Percentiles rank a stretch among this genome's conserved stretches.
phyloP scores from a whole-genome alignment of 192 early-diverging fungal species.

The Mortierella claussenii region DNA sequence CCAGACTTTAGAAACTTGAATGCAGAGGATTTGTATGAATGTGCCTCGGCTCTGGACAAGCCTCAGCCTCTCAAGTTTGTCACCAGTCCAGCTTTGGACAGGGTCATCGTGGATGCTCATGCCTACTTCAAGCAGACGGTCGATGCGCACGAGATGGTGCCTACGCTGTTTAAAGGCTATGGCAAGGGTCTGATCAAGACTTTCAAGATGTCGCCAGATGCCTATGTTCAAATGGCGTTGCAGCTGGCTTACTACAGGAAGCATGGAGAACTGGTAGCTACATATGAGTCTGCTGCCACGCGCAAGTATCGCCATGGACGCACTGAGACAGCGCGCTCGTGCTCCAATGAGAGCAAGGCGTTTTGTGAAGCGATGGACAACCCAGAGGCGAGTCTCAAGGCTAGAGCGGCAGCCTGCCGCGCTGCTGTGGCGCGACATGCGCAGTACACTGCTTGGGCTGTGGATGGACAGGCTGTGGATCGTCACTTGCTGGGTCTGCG shows the following conservation, averaged over 20 bases:
- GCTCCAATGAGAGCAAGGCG: slow-evolving; percentile 73
- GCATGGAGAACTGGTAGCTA: slow-evolving; percentile 70
- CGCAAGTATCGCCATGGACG: slow-evolving; percentile 86
- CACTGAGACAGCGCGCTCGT: slow-evolving; percentile 88
- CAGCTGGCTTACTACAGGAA: slow-evolving; percentile 87
- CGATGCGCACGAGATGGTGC: slow-evolving; percentile 67
- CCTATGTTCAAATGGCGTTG: slow-evolving; percentile 88
- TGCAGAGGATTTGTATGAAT: slow-evolving; percentile 44
- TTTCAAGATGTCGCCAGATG: slow-evolving; percentile 76
- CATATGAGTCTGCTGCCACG: slow-evolving; percentile 89
- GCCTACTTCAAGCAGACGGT: slow-evolving; percentile 75
- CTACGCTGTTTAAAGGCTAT: slow-evolving; percentile 78
- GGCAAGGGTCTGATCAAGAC: slow-evolving; percentile 64
- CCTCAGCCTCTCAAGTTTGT: slow-evolving; percentile 70
- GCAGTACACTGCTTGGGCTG: slow-evolving; percentile 72
- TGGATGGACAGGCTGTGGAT: slow-evolving; percentile 84
- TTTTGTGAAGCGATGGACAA: slow-evolving; percentile 78
- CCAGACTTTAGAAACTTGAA: slow-evolving; percentile 46
- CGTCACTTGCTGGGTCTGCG: slow-evolving; percentile 87
- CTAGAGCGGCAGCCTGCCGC: slow-evolving; percentile 60
- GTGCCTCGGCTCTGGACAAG: slow-evolving; percentile 43
- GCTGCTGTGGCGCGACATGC: slow-evolving; percentile 75
- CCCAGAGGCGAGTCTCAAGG: slow-evolving; percentile 48
- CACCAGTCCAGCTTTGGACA: slow-evolving; percentile 53
- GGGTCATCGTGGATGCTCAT: slow-evolving; percentile 67